Percentiles rank a stretch among this genome's conserved stretches.
Evolutionary conservation across 2,329 filamentous ascomycete genomes (phyloP).

Genomic region (Neonectria punicea): DNA sequence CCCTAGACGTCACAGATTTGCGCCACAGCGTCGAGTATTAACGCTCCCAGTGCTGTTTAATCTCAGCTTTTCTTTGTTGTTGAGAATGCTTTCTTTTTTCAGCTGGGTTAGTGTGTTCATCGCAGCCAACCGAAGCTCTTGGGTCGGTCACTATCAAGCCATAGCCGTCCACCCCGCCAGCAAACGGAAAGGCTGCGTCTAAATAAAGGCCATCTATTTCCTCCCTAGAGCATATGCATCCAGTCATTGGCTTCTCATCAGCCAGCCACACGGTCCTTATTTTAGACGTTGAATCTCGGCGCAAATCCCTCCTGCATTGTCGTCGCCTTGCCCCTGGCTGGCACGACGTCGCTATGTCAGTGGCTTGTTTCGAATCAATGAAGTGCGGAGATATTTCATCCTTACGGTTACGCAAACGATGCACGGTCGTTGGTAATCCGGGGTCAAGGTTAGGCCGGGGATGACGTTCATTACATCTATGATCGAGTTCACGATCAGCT

Average conservation of each 20-base stretch:
- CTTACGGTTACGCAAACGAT: conserved; percentile 33
- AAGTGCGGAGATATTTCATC: conserved; percentile 13
- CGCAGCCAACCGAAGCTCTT: not conserved
- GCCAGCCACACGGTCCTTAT: not conserved
- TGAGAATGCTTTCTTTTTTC: not conserved
- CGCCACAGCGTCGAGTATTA: conserved; percentile 2
- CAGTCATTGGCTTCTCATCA: not conserved
- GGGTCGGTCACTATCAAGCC: not conserved
- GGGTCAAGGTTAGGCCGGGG: conserved; percentile 20
- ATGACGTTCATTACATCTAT: not conserved
- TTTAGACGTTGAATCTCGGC: too few relatives aligned
- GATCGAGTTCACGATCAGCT: not conserved
- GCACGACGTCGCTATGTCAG: conserved; percentile 7
- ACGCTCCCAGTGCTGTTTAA: conserved; percentile 17
- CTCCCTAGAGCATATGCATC: not conserved
- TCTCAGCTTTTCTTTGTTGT: conserved; percentile 26
- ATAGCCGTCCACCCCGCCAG: not conserved
- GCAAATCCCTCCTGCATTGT: too few relatives aligned
- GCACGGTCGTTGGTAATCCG: conserved; percentile 12
- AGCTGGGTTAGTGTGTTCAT: not conserved
- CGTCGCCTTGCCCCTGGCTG: not conserved
- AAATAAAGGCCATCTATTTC: conserved; percentile 4
- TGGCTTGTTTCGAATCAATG: conserved; percentile 23
- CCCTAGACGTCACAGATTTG: conserved; percentile 15
- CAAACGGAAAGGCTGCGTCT: conserved; percentile 18